phyloP scores from a whole-genome alignment of 2,329 filamentous ascomycete genomes.

The Incumbomyces lentus region DNA sequence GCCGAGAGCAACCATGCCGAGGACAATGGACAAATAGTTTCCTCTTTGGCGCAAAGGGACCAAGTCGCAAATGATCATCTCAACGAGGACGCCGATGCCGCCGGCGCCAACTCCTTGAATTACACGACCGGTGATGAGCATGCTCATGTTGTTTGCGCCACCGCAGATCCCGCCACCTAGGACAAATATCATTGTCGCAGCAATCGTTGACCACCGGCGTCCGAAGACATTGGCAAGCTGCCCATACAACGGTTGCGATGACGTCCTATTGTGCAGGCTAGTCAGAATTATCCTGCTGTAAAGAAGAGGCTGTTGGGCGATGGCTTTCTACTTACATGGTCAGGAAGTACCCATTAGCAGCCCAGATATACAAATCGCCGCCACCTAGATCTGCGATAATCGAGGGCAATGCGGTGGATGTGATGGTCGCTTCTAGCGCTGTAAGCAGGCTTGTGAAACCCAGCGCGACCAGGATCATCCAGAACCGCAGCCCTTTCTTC shows the following conservation, averaged over 20 bases:
- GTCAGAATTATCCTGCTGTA: neutral
- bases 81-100: conserved; percentile 35
- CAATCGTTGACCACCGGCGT: conserved; percentile 33
- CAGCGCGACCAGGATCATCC: conserved; percentile 23
- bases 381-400: conserved; percentile 27
- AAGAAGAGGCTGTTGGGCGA: neutral
- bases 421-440: conserved; percentile 30
- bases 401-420: conserved; percentile 32
- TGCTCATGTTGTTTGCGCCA: conserved; percentile 32
- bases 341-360: conserved; percentile 27
- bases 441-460: conserved; percentile 24
- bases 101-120: conserved; percentile 45
- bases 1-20: conserved; percentile 26
- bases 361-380: conserved; percentile 29
- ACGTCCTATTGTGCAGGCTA: conserved; percentile 25
- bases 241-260: conserved; percentile 41
- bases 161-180: conserved; percentile 46
- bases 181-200: conserved; percentile 37
- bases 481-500: conserved; percentile 20
- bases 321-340: conserved; percentile 9
- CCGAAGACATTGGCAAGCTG: conserved; percentile 46
- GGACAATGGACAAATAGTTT: conserved; percentile 22
- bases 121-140: conserved; percentile 46
- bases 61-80: conserved; percentile 42
- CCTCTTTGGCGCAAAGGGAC: conserved; percentile 21